Evolutionary conservation across 768 basidiomycete genomes (phyloP), one percentile per base, ranked within the genome.

Genomic region (Neoboletus subvelutipes): DNA sequence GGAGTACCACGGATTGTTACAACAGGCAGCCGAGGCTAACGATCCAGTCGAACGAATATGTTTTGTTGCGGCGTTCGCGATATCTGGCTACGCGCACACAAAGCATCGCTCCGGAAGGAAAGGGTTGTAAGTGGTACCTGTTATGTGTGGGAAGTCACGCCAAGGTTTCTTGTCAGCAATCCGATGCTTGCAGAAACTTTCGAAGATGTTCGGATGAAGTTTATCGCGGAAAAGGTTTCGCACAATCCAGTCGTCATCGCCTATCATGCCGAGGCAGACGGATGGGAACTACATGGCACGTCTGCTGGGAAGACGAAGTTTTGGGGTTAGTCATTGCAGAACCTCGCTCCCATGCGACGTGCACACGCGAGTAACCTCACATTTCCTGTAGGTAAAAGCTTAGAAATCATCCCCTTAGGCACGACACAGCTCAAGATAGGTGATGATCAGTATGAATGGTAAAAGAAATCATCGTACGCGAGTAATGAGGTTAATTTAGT

Each of bases 121-220:
- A 72, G 90, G 89, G 59, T 95, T 94, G 90, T 92, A 67, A 74
- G 88, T 80, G 43, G 45, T 22, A 37, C 37, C 54, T 41, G 49
- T 33, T n/a, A 50, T 51, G 39, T 55, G 39, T 49, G 22, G 53
- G 48, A 42, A 37, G 39, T 56, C 29, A 33, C 45, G 34, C 41
- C 65, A n/a, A 50, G 34, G 45, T 54, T 59, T 58, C 34, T 57
- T 43, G 47, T n/a, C 63, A 93, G 90, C 64, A 94, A 92, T 61
- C 92, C 92, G 1, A 86, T 94, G 84, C 81, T 93, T 47, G 89
- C 83, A 4, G 92, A 95, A 72, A 94, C 92, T 2, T 95, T 89
- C 58, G 92, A 95, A 71, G 88, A 92, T 60, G 65, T 77, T 45
- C 83, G 90, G 42, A 86, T 90, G 83, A 85, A 82, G 55, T 90